A percentile compares a stretch with the other conserved stretches of the same genome.
phyloP scores from a whole-genome alignment of 2,329 filamentous ascomycete genomes.

The Verticillium longisporum region DNA sequence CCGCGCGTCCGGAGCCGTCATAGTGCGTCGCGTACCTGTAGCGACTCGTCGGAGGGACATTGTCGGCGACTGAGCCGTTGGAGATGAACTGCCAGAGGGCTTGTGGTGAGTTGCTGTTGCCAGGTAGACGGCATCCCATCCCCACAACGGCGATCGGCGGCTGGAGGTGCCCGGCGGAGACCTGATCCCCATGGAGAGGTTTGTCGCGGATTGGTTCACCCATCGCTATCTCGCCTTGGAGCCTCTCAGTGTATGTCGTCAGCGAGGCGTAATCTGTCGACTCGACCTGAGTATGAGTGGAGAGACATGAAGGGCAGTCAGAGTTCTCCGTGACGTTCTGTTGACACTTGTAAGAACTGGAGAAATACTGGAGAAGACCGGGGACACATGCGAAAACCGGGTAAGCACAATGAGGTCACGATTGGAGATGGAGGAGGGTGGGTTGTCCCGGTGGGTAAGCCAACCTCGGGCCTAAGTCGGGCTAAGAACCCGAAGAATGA shows the following conservation, averaged over 20 bases:
- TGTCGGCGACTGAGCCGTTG: conserved; percentile 22
- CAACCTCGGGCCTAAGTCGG: background rate
- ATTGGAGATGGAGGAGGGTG: background rate
- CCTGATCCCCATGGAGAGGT: background rate
- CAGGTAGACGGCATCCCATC: conserved; percentile 33
- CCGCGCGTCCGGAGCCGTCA: conserved; percentile 25
- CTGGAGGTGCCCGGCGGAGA: background rate
- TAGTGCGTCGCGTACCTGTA: conserved; percentile 28
- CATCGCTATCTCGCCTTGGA: background rate
- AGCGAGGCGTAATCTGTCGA: background rate
- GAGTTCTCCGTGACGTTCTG: background rate
- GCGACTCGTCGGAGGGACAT: conserved; percentile 16
- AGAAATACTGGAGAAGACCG: background rate
- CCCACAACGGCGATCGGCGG: conserved; percentile 33
- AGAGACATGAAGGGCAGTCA: background rate
- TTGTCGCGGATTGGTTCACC: background rate
- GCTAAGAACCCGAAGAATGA: background rate
- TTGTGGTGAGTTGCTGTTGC: conserved; percentile 21
- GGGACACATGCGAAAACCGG: background rate
- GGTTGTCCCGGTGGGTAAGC: background rate
- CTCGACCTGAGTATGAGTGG: background rate
- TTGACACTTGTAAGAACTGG: background rate
- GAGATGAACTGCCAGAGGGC: conserved; percentile 30
- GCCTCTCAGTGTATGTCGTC: background rate
- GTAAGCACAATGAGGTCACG: background rate